Conservation (phyloP, 2,329 filamentous ascomycete species). For the Aphanocladium album region DNA sequence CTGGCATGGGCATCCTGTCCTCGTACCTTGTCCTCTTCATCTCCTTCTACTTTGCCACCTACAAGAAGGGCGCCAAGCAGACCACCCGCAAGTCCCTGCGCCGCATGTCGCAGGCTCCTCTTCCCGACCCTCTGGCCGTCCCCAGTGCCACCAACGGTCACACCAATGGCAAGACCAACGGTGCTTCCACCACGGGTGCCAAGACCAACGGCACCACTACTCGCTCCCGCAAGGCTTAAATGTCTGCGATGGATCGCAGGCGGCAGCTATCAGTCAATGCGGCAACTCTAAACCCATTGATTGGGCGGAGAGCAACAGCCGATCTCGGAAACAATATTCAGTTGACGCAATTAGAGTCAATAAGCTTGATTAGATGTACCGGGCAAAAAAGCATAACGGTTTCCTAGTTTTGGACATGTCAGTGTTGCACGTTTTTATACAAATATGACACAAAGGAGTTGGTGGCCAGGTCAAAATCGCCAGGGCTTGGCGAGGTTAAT, state of each 20-base stretch:
- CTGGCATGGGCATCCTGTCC: slow-evolving; percentile 85
- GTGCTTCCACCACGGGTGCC: slow-evolving; percentile 49
- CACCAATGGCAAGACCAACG: slow-evolving; percentile 44
- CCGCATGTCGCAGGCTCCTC: slow-evolving; percentile 59
- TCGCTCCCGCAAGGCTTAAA: slow-evolving; percentile 63
- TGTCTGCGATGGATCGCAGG: background rate
- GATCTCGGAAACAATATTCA: background rate
- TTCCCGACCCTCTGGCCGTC: slow-evolving; percentile 78
- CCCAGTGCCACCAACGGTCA: slow-evolving; percentile 49
- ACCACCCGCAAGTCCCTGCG: slow-evolving; percentile 75
- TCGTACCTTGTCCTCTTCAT: slow-evolving; percentile 98
- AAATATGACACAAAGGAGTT: slow-evolving; percentile 8
- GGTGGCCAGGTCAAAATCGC: slow-evolving; percentile 3
- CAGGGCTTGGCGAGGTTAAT: slow-evolving; percentile 10
- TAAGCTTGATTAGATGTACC: background rate
- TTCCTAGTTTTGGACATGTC: slow-evolving; percentile 11
- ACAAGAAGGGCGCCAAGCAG: slow-evolving; percentile 79
- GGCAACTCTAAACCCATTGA: background rate
- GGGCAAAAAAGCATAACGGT: background rate
- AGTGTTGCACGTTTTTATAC: slow-evolving; percentile 3
- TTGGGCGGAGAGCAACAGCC: background rate
- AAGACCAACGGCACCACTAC: slow-evolving; percentile 57
- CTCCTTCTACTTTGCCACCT: slow-evolving; percentile 96
- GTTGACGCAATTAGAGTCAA: background rate
- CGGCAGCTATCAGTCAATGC: background rate